phyloP scores from a whole-genome alignment of 1,139 yeast species.

The Casaregolazyma suthepensis region DNA sequence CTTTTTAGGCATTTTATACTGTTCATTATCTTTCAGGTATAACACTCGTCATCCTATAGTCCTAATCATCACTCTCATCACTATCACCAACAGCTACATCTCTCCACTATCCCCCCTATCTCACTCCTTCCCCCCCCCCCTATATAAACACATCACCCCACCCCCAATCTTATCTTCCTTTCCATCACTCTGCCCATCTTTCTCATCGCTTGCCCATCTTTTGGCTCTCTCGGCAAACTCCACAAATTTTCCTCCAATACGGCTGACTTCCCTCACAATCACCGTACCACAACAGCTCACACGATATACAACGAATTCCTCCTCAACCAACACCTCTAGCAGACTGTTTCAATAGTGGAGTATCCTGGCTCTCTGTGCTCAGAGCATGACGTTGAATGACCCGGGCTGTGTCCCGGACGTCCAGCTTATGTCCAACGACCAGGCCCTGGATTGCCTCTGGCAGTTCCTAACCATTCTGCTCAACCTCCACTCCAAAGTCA shows the following conservation, averaged over 20 bases:
- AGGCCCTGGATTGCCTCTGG: slow-evolving; percentile 22
- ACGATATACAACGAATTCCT: neutral
- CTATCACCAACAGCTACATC: no score
- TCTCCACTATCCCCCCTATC: neutral
- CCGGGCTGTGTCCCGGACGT: slow-evolving; percentile 16
- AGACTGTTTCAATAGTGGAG: neutral
- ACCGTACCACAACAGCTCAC: neutral
- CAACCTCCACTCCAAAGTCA: slow-evolving; percentile 15
- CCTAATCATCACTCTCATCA: no score
- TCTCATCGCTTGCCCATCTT: neutral
- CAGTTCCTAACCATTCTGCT: slow-evolving; percentile 20
- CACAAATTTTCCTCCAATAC: neutral
- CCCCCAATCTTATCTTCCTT: neutral
- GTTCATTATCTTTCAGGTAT: no score
- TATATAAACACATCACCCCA: neutral
- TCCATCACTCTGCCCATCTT: neutral
- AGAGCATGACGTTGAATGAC: slow-evolving; percentile 3
- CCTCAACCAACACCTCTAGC: neutral
- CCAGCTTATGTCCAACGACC: slow-evolving; percentile 17
- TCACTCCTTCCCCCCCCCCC: neutral
- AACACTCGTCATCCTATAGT: no score
- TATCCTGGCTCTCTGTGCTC: neutral
- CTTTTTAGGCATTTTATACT: no score
- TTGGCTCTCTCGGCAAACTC: neutral
- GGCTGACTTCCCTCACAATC: neutral